Evolutionary conservation across 1,139 yeast species (phyloP), one percentile per base, ranked within the genome.

Genomic region (Candida sanyaensis): DNA sequence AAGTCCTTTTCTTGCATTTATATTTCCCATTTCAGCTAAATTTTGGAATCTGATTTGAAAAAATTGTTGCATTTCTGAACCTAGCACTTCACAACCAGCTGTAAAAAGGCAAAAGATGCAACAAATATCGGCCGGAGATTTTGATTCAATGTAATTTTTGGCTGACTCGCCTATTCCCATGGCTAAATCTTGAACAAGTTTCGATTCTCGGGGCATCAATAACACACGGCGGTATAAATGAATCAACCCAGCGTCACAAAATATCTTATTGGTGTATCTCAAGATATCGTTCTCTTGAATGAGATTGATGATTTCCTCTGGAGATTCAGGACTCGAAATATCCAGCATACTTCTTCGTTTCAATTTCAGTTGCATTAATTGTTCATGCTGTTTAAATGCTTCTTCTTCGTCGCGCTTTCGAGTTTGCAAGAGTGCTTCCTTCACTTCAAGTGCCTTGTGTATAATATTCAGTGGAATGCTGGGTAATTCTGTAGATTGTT

Each of bases 141-240:
- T 65, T 4, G 75, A 64, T 24, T 71, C 76, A 4, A 84, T 72
- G 42, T 70, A 61, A 2, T 64, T 61, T 27, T 62, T 60, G 2
- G 78, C 56, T 0, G 72, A 56, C 1, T 58, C 55, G 0, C 72
- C 71, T 45, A 80, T 73, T 26, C 71, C 73, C 5, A 56, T 53
- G n/a, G 81, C 76, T 31, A 81, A 52, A n/a, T 72, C 71, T 53
- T 79, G 83, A 12, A 80, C 68, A 3, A 78, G 49, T 1, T 61
- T 55, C 7, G 86, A 78, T 6, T 66, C 64, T 41, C 79, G 60
- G 0, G 85, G 80, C 6, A 83, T 59, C 44, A 64, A 60, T 13
- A 84, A 60, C 0, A 81, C 83, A 46, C 89, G 65, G 50, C 88
- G 63, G 55, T 81, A 83, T 13, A 84, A 63, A 53, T 81, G 84